phyloP scores from a whole-genome alignment of 176 grass and related monocot genomes.

The Oryza meyeriana region DNA sequence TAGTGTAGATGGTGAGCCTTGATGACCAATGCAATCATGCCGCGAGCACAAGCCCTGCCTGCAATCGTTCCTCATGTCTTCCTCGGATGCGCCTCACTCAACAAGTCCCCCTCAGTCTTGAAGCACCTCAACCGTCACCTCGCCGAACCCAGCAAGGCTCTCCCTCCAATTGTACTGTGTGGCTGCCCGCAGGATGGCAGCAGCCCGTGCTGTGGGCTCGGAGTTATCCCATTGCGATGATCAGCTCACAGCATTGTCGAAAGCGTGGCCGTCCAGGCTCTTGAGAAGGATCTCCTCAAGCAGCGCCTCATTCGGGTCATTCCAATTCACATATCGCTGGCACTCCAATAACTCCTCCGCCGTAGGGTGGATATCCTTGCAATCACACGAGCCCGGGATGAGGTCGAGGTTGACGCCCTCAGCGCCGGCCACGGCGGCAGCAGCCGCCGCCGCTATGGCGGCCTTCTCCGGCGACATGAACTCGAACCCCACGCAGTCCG shows the following conservation, averaged over 20 bases:
- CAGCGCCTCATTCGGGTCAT: constrained; percentile 57
- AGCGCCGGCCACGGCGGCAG: background rate
- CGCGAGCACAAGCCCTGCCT: constrained; percentile 54
- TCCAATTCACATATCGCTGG: constrained; percentile 73
- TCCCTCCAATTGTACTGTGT: constrained; percentile 59
- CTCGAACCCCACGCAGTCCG: constrained; percentile 62
- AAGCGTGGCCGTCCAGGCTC: constrained; percentile 69
- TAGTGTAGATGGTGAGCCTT: constrained; percentile 75
- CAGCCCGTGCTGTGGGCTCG: constrained; percentile 51
- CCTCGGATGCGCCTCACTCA: constrained; percentile 46
- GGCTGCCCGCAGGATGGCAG: constrained; percentile 58
- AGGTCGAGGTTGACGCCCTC: constrained; percentile 59
- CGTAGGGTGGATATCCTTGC: constrained; percentile 45
- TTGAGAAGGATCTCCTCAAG: constrained; percentile 84
- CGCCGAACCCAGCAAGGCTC: constrained; percentile 50
- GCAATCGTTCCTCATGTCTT: constrained; percentile 74
- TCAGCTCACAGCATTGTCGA: constrained; percentile 62
- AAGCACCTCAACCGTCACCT: constrained; percentile 63
- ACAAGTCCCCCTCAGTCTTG: constrained; percentile 58
- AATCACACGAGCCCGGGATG: constrained; percentile 53
- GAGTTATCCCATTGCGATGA: constrained; percentile 78
- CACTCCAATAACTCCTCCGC: constrained; percentile 56
- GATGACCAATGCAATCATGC: constrained; percentile 63
- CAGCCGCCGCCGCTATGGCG: constrained; percentile 9
- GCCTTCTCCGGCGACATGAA: constrained; percentile 56